Conservation (phyloP, 164 flowering plant species). For the Berberis thunbergii region DNA sequence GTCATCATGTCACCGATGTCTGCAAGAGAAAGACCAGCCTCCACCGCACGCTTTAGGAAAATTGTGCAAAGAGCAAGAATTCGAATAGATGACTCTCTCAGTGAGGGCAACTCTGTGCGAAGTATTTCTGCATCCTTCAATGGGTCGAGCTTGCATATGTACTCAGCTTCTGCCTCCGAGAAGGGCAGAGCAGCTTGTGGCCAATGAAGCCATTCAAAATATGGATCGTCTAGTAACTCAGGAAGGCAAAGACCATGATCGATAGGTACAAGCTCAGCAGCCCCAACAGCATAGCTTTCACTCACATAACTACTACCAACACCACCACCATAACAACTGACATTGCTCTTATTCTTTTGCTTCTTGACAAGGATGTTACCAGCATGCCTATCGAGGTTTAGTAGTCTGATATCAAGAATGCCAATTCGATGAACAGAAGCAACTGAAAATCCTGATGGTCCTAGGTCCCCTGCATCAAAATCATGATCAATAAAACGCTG, state of each 20-base stretch:
- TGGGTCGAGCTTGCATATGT: conserved; percentile 60
- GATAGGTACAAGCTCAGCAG: conserved; percentile 68
- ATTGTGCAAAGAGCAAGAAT: conserved; percentile 65
- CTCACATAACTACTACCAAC: not conserved
- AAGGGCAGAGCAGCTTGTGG: conserved; percentile 85
- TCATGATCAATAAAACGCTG: conserved; percentile 68
- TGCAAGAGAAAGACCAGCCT: conserved; percentile 57
- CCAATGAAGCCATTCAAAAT: conserved; percentile 96
- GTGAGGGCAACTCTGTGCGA: conserved; percentile 41
- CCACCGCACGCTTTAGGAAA: conserved; percentile 54
- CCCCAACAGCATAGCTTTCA: conserved; percentile 24
- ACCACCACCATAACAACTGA: not conserved
- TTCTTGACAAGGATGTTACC: conserved; percentile 75
- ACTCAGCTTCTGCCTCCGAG: conserved; percentile 56
- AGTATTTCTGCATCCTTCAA: conserved; percentile 61
- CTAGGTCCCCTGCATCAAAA: conserved; percentile 75
- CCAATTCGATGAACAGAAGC: conserved; percentile 67
- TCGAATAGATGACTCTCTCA: conserved; percentile 57
- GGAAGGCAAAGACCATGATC: conserved; percentile 93
- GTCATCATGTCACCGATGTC: conserved; percentile 85
- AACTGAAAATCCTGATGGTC: conserved; percentile 68
- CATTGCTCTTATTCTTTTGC: not conserved
- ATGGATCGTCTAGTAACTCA: conserved; percentile 79
- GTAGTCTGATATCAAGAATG: conserved; percentile 59
- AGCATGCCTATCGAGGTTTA: conserved; percentile 84